Evolutionary conservation across 192 early-diverging fungal genomes (phyloP), one percentile per base, ranked within the genome.

Genomic region (Phlyctochytrium arcticum): DNA sequence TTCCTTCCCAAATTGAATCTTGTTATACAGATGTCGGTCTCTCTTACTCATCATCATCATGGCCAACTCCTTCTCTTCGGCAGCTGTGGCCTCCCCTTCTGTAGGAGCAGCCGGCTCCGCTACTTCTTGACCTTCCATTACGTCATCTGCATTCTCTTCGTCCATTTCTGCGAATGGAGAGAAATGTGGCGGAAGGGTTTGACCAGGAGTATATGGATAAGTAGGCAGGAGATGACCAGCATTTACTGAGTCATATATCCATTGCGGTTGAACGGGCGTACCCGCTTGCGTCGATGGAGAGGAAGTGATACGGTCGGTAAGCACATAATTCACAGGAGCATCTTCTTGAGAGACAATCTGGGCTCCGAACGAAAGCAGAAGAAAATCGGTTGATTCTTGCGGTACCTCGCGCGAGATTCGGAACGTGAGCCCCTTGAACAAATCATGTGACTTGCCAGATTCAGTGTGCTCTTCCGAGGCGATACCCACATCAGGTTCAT

Each of bases 351-450:
- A 98, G 32, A 92, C 91, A 33, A 94, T 87, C 37, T 88, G 75
- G 36, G 90, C 95, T 26, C 96, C 96, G 71, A 89, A 87, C n/a
- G 90, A 79, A 21, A 88, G 87, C 60, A 99, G 81, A 32, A 95
- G 80, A 78, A 97, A 96, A 72, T 93, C 91, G 33, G 97, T 85
- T 46, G 93, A 88, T 74, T 92, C 87, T 32, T 91, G 88, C 7
- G 96, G 96, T 9, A 93, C 91, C 72, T 99, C 96, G 65, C 96
- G 91, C 21, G 93, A 94, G 50, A 97, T 69, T 74, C 80, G 97
- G 64, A 99, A 86, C 21, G 88, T 83, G 48, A 77, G 80, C 49
- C 73, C 76, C 49, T 67, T 65, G 67, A 91, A 86, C 60, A 92
- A 70, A 44, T 70, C 75, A 36, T 75, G 68, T 6, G 54, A 27